A percentile compares a stretch with the other conserved stretches of the same genome.
phyloP scores from a whole-genome alignment of 345 rosid species.

The Cardamine occulta region DNA sequence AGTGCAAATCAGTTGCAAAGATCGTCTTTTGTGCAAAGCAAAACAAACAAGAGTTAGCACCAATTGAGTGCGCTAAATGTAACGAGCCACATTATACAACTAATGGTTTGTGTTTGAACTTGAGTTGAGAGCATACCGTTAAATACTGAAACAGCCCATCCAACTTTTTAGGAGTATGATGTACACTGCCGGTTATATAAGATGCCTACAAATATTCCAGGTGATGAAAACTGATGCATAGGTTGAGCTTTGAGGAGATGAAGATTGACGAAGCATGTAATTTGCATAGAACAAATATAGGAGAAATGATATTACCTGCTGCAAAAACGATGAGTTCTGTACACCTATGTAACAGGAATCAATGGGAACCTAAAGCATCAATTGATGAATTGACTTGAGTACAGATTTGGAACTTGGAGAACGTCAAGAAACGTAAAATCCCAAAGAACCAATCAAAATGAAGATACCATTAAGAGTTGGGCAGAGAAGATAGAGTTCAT shows the following conservation, averaged over 20 bases:
- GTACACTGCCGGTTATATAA: slow-evolving; percentile 86
- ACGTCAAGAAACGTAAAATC: slow-evolving; percentile 2
- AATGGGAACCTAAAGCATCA: slow-evolving; percentile 74
- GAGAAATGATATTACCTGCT: slow-evolving; percentile 62
- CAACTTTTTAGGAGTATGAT: slow-evolving; percentile 84
- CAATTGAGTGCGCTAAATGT: background rate
- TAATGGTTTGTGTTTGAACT: slow-evolving; percentile 17
- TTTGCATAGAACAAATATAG: background rate
- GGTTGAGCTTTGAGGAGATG: background rate
- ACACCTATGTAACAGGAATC: slow-evolving; percentile 87
- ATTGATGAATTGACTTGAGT: slow-evolving; percentile 29
- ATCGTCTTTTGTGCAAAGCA: slow-evolving; percentile 65
- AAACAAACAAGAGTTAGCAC: background rate
- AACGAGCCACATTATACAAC: background rate
- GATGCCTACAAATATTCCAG: slow-evolving; percentile 67
- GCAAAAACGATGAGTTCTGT: slow-evolving; percentile 89
- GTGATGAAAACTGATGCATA: slow-evolving; percentile 25
- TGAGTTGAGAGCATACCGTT: slow-evolving; percentile 52
- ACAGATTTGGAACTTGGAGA: background rate
- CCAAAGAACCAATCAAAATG: slow-evolving; percentile 18
- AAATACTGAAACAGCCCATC: slow-evolving; percentile 90
- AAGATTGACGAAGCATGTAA: slow-evolving; percentile 11
- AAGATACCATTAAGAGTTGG: slow-evolving; percentile 77
- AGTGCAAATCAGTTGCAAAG: slow-evolving; percentile 86
- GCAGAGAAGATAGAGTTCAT: slow-evolving; percentile 98